These are phyloP conservation scores for Stenogyne calaminthoides DNA, from an alignment of 305 asterid species.

Conservation along the genomic window DNA sequence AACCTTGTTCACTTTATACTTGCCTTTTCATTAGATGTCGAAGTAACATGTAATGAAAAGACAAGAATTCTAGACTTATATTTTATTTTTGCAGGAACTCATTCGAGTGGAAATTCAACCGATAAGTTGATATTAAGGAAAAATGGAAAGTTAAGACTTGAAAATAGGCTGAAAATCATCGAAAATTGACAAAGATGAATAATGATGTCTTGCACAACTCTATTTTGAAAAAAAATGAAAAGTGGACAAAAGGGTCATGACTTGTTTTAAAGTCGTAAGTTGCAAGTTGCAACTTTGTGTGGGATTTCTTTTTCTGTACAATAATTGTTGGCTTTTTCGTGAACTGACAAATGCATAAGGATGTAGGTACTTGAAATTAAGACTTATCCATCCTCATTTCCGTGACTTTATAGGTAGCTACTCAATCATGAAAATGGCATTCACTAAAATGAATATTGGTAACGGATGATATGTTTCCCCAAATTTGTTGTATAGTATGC, in stretches of 20 bases:
- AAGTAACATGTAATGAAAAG: no score
- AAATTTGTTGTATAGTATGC: background rate
- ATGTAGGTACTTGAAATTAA: conserved; percentile 11
- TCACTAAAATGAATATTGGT: background rate
- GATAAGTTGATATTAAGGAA: no score
- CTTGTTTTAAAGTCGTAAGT: background rate
- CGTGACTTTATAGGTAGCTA: background rate
- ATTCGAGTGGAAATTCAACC: no score
- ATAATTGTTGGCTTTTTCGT: conserved; percentile 12
- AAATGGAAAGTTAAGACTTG: no score
- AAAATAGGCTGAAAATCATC: no score
- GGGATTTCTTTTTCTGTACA: background rate
- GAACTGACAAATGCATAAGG: conserved; percentile 28
- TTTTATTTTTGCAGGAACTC: no score
- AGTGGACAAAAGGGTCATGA: conserved; percentile 18
- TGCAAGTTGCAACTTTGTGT: conserved; percentile 24
- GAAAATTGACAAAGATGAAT: no score
- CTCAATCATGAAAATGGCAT: background rate
- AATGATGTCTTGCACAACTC: background rate
- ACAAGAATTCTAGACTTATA: no score
- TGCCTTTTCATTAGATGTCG: no score
- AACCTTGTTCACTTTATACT: no score
- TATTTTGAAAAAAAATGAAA: conserved; percentile 12
- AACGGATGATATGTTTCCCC: background rate
- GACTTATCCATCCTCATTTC: background rate